Base-by-base conservation (phyloP, 2,329 filamentous ascomycete genomes). In the Penicillium corylophilum region DNA sequence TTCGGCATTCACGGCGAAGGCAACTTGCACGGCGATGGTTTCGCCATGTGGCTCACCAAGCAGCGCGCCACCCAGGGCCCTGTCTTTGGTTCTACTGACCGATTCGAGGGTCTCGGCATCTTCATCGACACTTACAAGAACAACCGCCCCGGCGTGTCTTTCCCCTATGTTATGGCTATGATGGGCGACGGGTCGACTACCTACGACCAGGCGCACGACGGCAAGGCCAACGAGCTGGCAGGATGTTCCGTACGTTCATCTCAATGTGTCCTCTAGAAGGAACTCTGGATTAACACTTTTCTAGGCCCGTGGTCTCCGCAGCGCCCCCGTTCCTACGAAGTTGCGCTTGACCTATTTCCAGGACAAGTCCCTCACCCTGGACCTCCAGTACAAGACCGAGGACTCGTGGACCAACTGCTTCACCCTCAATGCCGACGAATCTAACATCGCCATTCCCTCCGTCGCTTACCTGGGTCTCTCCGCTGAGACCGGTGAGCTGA, bases 51-150 rank as follows among this genome's bases (percentile, higher is more conserved):
- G 94, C 82, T 99, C 67, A 97, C 93, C 62, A 95, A 95, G 75
- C 86, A 96, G 74, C 89, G 94, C 59, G 92, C 84, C 28, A 82
- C 86, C 63, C 75, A 79, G 53, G 94, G 94, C 15, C 82, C 85
- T 10, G 93, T 99, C 33, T 99, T 99, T 73, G 94, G 94, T 45
- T 87, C 86, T 61, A 79, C 82, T 26, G 93, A 99, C 75, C 84
- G 84, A 59, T 99, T 97, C 64, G 93, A 99, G 72, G 94, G 94
- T 4, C 82, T 99, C 42, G 94, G 91, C 48, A 82, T 99, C 73
- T 97, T 96, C 78, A 84, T 99, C 76, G 94, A 99, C 71, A 99
- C 94, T 40, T 99, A 99, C 82, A 99, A 99, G 85, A 99, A 99
- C 79, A 96, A 96, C 78, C 86, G 94, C 13, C 93, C 94, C 0